These are phyloP conservation scores for Volvox carteri DNA, from an alignment of 163 green algal species.

Conservation along the genomic window DNA sequence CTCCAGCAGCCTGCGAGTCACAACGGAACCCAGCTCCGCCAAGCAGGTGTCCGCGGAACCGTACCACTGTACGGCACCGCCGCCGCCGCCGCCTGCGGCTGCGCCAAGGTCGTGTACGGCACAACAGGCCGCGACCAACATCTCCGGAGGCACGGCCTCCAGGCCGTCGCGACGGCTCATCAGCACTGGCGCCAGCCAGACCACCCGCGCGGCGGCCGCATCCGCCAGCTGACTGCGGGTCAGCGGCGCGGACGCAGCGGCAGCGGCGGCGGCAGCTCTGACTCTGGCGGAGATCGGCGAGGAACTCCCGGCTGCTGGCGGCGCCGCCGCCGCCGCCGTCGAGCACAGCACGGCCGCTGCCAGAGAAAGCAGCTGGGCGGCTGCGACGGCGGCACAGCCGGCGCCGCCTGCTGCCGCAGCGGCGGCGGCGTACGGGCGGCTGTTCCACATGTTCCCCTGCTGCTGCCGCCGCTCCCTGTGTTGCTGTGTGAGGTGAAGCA, in stretches of 20 bases:
- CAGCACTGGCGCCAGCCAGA: neutral
- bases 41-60: neutral
- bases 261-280: neutral
- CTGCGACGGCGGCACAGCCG: neutral
- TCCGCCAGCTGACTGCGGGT: neutral
- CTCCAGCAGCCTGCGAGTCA: neutral
- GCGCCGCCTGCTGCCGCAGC: neutral
- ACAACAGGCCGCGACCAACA: neutral
- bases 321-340: neutral
- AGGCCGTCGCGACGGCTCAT: neutral
- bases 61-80: neutral
- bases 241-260: neutral
- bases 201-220: neutral
- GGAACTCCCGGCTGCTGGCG: neutral
- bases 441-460: neutral
- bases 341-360: neutral
- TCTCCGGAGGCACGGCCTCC: neutral
- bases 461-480: neutral
- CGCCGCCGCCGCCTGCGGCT: neutral
- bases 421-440: neutral
- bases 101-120: neutral
- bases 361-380: conserved; percentile 3
- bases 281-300: neutral
- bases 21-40: neutral
- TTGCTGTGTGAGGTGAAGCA: neutral